Evolutionary conservation across 768 basidiomycete species (phyloP).

Genomic region (Pleurotus djamor): DNA sequence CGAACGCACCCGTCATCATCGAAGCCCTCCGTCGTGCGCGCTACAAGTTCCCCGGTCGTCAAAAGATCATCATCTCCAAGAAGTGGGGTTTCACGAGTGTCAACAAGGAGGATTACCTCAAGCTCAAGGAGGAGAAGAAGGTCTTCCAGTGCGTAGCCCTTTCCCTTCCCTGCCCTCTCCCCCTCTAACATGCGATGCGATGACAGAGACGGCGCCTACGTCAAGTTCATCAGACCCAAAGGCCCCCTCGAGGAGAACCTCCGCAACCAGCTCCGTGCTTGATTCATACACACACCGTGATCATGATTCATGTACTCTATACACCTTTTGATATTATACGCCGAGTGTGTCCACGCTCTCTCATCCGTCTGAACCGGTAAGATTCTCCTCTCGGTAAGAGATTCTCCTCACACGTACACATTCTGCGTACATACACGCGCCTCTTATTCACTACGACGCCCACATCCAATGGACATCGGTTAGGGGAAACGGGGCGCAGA

Average conservation of each 20-base stretch:
- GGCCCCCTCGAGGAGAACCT: conserved; percentile 86
- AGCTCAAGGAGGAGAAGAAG: conserved; percentile 87
- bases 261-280: conserved; percentile 78
- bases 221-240: conserved; percentile 89
- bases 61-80: conserved; percentile 96
- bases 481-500: conserved; percentile 88
- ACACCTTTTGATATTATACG: background rate
- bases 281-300: conserved; percentile 17
- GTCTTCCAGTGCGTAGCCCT: conserved; percentile 72
- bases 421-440: conserved; percentile 31
- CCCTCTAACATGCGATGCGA: conserved; percentile 1
- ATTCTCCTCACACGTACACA: no score
- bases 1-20: conserved; percentile 83
- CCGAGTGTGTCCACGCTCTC: background rate
- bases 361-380: background rate
- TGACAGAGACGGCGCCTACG: conserved; percentile 88
- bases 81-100: conserved; percentile 99
- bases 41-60: conserved; percentile 99
- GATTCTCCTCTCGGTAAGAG: background rate
- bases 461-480: conserved; percentile 47
- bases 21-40: conserved; percentile 97
- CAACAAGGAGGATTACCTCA: conserved; percentile 82
- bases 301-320: conserved; percentile 10
- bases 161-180: background rate
- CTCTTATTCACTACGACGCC: conserved; percentile 78